Evolutionary conservation across 23 red algal species (phyloP).

Genomic region (Cyanidium caldarium): DNA sequence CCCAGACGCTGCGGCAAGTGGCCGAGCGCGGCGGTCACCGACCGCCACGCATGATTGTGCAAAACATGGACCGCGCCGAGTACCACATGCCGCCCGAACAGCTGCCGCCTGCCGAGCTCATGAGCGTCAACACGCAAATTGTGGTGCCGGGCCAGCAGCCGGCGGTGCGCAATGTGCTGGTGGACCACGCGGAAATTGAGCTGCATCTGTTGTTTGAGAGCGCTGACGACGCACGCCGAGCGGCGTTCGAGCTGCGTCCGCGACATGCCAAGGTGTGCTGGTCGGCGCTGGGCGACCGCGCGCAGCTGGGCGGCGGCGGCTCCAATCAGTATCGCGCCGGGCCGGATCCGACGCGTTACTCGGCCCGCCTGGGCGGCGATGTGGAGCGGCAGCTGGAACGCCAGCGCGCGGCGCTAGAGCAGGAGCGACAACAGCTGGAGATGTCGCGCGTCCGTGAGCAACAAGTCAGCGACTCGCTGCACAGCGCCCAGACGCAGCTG

Average conservation of each 20-base stretch:
- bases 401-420: background rate
- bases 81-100: slow-evolving; percentile 9
- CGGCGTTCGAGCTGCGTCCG: slow-evolving; percentile 1
- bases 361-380: background rate
- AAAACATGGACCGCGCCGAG: slow-evolving; percentile 5
- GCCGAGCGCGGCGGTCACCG: background rate
- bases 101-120: slow-evolving; percentile 5
- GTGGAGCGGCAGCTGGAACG: background rate
- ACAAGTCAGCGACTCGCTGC: background rate
- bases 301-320: background rate
- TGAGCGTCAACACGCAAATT: background rate
- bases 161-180: slow-evolving; percentile 44
- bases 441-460: background rate
- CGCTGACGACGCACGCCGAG: background rate
- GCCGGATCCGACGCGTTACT: background rate
- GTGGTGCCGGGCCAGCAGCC: slow-evolving; percentile 18
- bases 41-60: background rate
- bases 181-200: slow-evolving; percentile 65
- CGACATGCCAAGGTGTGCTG: slow-evolving; percentile 15
- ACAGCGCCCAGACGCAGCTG: background rate
- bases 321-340: background rate
- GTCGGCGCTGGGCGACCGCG: slow-evolving; percentile 5
- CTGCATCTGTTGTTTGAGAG: slow-evolving; percentile 28
- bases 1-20: slow-evolving; percentile 5
- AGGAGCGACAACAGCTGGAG: background rate